These are phyloP conservation scores for Elsinoe necatrix DNA, from an alignment of 2,329 filamentous ascomycete genomes.

Conservation along the genomic window DNA sequence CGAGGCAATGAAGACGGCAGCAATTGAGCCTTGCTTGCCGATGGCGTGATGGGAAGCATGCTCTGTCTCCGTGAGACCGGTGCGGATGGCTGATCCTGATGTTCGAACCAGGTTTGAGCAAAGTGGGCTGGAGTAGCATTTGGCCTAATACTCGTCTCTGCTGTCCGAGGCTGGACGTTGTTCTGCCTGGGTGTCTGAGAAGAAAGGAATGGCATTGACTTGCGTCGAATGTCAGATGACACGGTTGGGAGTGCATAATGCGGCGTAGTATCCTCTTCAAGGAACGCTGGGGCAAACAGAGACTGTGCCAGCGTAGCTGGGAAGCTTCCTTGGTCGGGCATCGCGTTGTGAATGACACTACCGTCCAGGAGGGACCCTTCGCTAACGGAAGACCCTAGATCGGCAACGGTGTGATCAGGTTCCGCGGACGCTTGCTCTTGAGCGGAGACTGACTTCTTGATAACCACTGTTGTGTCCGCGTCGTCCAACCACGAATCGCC, in stretches of 20 bases:
- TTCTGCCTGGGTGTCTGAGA: constrained; percentile 19
- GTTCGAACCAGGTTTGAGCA: constrained; percentile 19
- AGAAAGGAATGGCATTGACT: constrained; percentile 25
- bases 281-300: background rate
- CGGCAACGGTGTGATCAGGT: background rate
- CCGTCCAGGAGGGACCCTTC: background rate
- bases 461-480: constrained; percentile 12
- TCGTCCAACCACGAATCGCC: background rate
- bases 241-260: constrained; percentile 28
- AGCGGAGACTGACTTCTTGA: background rate
- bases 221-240: constrained; percentile 27
- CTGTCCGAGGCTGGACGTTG: constrained; percentile 23
- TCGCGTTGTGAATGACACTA: background rate
- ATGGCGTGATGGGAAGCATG: constrained; percentile 5
- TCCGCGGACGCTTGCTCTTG: background rate
- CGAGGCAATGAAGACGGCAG: constrained; percentile 3
- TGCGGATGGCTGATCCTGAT: background rate
- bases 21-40: background rate
- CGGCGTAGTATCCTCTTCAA: constrained; percentile 19
- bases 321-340: background rate
- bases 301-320: background rate
- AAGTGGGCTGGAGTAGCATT: constrained; percentile 20
- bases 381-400: background rate
- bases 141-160: constrained; percentile 25
- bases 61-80: constrained; percentile 5